Conservation (phyloP, 495 filamentous ascomycete species). For the Arthonia radiata region DNA sequence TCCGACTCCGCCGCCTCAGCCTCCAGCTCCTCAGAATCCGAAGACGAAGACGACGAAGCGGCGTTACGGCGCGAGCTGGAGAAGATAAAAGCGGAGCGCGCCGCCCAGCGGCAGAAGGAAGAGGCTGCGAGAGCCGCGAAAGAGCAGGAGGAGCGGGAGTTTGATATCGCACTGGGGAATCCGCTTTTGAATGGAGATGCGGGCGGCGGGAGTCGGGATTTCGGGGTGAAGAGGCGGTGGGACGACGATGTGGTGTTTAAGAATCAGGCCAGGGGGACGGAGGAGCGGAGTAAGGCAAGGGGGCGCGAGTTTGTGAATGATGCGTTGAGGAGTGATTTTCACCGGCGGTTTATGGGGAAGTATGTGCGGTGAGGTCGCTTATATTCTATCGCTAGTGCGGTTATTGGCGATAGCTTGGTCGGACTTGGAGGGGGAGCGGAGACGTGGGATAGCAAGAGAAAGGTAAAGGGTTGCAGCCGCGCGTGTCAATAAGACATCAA, state of each 20-base stretch:
- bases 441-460: no score
- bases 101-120: slow-evolving; percentile 66
- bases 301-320: slow-evolving; percentile 99
- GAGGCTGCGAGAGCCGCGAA: slow-evolving; percentile 38
- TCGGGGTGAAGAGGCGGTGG: slow-evolving; percentile 59
- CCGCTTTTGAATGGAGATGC: slow-evolving; percentile 55
- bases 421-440: no score
- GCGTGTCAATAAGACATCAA: no score
- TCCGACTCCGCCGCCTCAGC: slow-evolving; percentile 34
- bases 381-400: no score
- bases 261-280: slow-evolving; percentile 88
- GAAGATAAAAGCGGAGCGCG: slow-evolving; percentile 77
- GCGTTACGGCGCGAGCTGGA: slow-evolving; percentile 79
- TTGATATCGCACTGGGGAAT: slow-evolving; percentile 79
- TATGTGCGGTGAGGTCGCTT: no score
- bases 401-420: no score
- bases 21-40: slow-evolving; percentile 53
- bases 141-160: slow-evolving; percentile 62
- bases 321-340: slow-evolving; percentile 82
- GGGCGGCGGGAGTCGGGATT: no score
- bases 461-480: no score
- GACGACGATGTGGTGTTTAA: slow-evolving; percentile 99
- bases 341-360: slow-evolving; percentile 97
- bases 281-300: slow-evolving; percentile 64
- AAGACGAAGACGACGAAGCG: slow-evolving; percentile 75